Base-by-base conservation (phyloP, 2,329 filamentous ascomycete genomes). In the Microdochium paspali region DNA sequence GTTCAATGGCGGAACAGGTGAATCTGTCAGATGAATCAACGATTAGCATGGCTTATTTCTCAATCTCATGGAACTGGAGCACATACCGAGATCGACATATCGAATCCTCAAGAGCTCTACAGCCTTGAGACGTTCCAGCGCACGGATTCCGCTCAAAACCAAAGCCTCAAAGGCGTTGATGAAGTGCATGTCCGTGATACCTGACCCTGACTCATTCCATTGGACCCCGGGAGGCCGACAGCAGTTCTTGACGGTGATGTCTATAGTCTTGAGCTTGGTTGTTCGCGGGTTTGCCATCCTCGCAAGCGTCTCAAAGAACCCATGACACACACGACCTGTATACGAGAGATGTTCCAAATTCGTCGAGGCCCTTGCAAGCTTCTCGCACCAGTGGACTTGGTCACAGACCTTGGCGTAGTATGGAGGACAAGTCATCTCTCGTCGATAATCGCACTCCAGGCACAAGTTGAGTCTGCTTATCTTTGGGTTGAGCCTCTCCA, bases 201-300 rank as follows among this genome's bases (percentile, higher is more conserved):
- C 83, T 2, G 82, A 84, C 2, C 81, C 82, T 0, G 76, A 75
- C 54, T 86, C 82, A 51, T 80, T 74, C 68, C 72, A 82, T 52
- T 67, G 66, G 44, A 66, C 62, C 12, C 35, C 35, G 50, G 71
- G 61, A 40, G 72, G 67, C 3, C 83, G 77, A 56, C 85, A 90
- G 60, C 83, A 85, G 51, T 87, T 87, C 66, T 87, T 87, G 47
- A 89, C 81, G 0, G 83, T 82, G 42, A 89, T 64, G 55, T 89
- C 84, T 21, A 89, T 72, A 2, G 80, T 82, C 62, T 79, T 80
- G 42, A 89, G 73, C 15, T 67, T 67, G 7, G 72, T 70, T 15
- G 69, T 65, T 40, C 73, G 63, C 35, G 72, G 63, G 51, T 77
- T 70, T 26, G 72, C 71, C 25, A 69, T 65, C 42, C 66, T 66